phyloP scores from a whole-genome alignment of 805 yeast genomes.

The Candida tibetensis region DNA sequence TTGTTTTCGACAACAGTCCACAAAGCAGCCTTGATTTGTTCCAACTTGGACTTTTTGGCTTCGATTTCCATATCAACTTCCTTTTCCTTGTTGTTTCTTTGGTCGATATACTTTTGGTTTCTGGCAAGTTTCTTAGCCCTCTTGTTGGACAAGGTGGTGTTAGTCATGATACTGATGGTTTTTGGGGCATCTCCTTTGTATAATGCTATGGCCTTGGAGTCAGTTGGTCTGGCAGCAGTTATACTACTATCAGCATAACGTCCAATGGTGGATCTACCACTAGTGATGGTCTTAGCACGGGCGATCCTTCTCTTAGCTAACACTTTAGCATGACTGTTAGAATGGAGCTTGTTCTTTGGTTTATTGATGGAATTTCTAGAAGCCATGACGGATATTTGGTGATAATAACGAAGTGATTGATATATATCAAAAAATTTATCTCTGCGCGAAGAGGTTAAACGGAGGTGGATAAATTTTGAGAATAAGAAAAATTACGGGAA shows the following conservation, averaged over 20 bases:
- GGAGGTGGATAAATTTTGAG: no score
- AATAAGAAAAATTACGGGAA: no score
- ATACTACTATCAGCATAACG: conserved; percentile 37
- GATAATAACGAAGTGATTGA: neutral
- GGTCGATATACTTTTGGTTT: conserved; percentile 67
- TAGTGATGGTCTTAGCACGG: conserved; percentile 38
- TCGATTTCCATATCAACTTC: conserved; percentile 50
- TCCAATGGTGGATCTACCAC: conserved; percentile 45
- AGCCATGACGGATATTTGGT: conserved; percentile 51
- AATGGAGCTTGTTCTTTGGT: conserved; percentile 59
- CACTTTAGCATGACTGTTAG: conserved; percentile 48
- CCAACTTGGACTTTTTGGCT: conserved; percentile 32
- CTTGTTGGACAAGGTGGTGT: conserved; percentile 68
- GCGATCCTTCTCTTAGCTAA: conserved; percentile 56
- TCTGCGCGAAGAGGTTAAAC: neutral
- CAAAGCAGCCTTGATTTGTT: conserved; percentile 58
- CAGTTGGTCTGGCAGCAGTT: conserved; percentile 31
- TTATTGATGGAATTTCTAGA: conserved; percentile 79
- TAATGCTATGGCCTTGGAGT: conserved; percentile 43
- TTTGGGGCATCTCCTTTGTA: conserved; percentile 35
- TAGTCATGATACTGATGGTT: conserved; percentile 45
- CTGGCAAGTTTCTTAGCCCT: conserved; percentile 76
- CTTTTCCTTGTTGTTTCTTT: conserved; percentile 43
- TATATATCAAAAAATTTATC: neutral
- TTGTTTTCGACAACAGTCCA: conserved; percentile 71